Evolutionary conservation across 148 eudicot species (phyloP).

Genomic region (Camellia japonica): DNA sequence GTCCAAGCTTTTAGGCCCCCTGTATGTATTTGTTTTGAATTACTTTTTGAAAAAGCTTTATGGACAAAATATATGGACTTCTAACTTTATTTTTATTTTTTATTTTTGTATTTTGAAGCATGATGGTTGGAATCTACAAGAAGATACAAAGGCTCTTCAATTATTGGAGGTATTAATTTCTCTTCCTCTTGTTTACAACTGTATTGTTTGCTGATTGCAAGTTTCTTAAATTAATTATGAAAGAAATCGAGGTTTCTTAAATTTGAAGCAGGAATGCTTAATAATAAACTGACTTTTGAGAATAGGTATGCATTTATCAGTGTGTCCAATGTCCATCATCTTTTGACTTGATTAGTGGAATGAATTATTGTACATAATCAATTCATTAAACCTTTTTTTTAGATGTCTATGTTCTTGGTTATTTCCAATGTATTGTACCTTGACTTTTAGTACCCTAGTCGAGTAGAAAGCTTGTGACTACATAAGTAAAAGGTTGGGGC

Average conservation of each 20-base stretch:
- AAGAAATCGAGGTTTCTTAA: background rate
- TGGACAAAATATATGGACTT: background rate
- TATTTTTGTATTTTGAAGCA: conserved; percentile 46
- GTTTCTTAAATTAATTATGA: background rate
- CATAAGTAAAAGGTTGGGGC: background rate
- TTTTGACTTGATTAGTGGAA: background rate
- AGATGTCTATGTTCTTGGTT: background rate
- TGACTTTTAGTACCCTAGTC: too few species aligned
- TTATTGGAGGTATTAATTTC: conserved; percentile 47
- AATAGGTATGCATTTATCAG: background rate
- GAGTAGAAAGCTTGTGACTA: background rate
- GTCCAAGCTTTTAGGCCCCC: background rate
- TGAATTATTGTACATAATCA: background rate
- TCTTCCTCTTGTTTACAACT: conserved; percentile 8
- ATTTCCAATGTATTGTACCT: background rate
- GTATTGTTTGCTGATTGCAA: background rate
- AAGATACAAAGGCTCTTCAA: conserved; percentile 74
- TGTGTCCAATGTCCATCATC: background rate
- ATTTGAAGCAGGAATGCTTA: background rate
- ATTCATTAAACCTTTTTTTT: background rate
- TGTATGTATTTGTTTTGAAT: background rate
- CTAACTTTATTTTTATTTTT: background rate
- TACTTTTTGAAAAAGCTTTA: too few species aligned
- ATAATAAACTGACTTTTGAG: background rate
- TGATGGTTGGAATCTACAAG: conserved; percentile 63